Base-by-base conservation (phyloP, 2,329 filamentous ascomycete genomes). In the Trichothecium roseum region DNA sequence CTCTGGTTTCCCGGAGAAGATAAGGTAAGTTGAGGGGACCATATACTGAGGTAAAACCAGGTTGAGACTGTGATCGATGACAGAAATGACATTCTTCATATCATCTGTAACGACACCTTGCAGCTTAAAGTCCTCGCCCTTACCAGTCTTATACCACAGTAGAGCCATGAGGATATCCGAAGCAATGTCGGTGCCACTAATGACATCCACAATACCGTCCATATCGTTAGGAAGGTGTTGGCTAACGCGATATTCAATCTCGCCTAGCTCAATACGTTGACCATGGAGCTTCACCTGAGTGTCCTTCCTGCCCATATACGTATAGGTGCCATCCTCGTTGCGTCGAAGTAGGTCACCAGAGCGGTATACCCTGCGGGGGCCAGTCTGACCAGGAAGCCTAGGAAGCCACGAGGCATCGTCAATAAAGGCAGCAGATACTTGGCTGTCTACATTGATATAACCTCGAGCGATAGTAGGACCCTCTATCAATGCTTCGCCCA, bases 301-400 rank as follows among this genome's bases (percentile, higher is more conserved):
- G 44, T 74, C 44, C 26, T 40, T 42, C 9, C 44, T 40, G 15
- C 44, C 37, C 17, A 44, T 26, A 16, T 36, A 48, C 15, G 44
- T 38, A 7, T 48, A 35, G 4, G 37, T 40, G 10, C 45, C 45
- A 29, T 40, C 40, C 1, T 37, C 28, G 10, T 44, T 40, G 30
- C 37, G 40, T 4, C 31, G 40, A 7, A 37, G 37, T 6, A 48
- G 31, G 20, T 48, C 45, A 4, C 45, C 45, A 1, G 45, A 40
- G 5, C 34, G 41, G 30, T 46, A 47, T 3, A 42, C 50, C 10
- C 30, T 38, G 5, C 86, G 86, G 51, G 76, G 81, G 1, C 52
- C 40, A 0, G 78, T 67, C 48, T 91, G 81, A 1, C 74, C 44
- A 32, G 89, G 65, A 39, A 94, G 84, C 6, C 22, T 17, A 33